These are phyloP conservation scores for Chamaecrista fasciculata DNA, from an alignment of 306 rosid species.

Conservation along the genomic window DNA sequence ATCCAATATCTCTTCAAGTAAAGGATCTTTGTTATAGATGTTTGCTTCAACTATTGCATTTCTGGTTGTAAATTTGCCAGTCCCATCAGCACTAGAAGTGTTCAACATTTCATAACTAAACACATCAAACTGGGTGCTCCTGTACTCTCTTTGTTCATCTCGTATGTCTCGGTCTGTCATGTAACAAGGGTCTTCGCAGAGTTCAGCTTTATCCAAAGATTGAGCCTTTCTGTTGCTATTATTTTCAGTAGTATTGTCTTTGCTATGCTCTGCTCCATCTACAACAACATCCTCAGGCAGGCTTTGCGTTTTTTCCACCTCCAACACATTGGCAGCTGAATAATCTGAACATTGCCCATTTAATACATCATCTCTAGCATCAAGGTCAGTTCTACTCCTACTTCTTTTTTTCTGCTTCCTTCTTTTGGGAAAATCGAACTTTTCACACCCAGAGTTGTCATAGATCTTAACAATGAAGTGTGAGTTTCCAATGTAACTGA, in stretches of 20 bases:
- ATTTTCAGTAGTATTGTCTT: slow-evolving; percentile 22
- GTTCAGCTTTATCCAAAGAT: slow-evolving; percentile 15
- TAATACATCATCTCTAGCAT: slow-evolving; percentile 13
- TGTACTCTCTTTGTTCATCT: slow-evolving; percentile 31
- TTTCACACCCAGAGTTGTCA: slow-evolving; percentile 54
- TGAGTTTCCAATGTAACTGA: slow-evolving; percentile 36
- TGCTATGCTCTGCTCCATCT: neutral
- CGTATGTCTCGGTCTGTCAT: slow-evolving; percentile 31
- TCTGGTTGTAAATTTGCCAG: neutral
- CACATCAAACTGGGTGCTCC: slow-evolving; percentile 31
- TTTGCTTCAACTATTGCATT: slow-evolving; percentile 25
- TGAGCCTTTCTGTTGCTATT: slow-evolving; percentile 6
- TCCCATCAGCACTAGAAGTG: slow-evolving; percentile 17
- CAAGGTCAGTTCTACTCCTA: slow-evolving; percentile 3
- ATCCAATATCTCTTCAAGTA: slow-evolving; percentile 23
- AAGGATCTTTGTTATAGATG: slow-evolving; percentile 4
- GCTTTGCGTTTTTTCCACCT: neutral
- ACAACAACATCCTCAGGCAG: neutral
- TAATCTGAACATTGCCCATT: slow-evolving; percentile 16
- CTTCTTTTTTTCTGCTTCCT: slow-evolving; percentile 32
- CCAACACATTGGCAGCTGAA: slow-evolving; percentile 3
- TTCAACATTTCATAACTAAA: slow-evolving; percentile 36
- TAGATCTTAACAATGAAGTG: slow-evolving; percentile 55
- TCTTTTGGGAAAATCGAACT: slow-evolving; percentile 27
- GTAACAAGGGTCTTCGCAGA: slow-evolving; percentile 40